Percentiles rank a stretch among this genome's conserved stretches.
Evolutionary conservation across 495 filamentous ascomycete genomes (phyloP).

Genomic region (Neurospora sp.): DNA sequence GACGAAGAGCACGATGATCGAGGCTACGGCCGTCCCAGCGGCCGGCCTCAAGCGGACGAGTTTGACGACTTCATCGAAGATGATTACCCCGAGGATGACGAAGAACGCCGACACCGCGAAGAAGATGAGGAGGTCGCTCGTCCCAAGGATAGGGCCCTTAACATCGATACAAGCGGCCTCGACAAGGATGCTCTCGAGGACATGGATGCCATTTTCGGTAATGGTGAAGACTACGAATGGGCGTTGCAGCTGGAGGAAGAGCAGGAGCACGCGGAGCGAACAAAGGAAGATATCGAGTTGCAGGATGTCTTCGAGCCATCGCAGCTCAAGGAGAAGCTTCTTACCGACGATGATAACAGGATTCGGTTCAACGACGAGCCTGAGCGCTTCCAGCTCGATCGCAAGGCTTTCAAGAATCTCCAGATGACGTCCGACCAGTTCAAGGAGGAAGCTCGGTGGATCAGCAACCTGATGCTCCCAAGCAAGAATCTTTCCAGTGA

Average conservation of each 20-base stretch:
- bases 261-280: constrained; percentile 59
- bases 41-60: constrained; percentile 61
- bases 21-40: constrained; percentile 38
- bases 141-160: constrained; percentile 55
- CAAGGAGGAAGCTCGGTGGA: constrained; percentile 84
- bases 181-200: constrained; percentile 88
- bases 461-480: constrained; percentile 75
- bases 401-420: constrained; percentile 74
- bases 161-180: constrained; percentile 60
- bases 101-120: constrained; percentile 58
- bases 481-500: constrained; percentile 63
- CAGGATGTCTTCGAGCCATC: constrained; percentile 98
- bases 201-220: constrained; percentile 91
- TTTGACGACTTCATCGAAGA: constrained; percentile 97
- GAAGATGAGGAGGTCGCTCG: constrained; percentile 83
- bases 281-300: constrained; percentile 63
- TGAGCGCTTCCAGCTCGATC: constrained; percentile 85
- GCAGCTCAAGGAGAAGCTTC: constrained; percentile 81
- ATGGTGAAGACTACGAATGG: constrained; percentile 91
- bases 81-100: constrained; percentile 84
- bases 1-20: constrained; percentile 68
- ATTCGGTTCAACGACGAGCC: constrained; percentile 83
- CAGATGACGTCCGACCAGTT: constrained; percentile 69
- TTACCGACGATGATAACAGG: constrained; percentile 88
- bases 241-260: constrained; percentile 80